Conservation (phyloP, 2,329 filamentous ascomycete species). For the Aschersonia sp. region DNA sequence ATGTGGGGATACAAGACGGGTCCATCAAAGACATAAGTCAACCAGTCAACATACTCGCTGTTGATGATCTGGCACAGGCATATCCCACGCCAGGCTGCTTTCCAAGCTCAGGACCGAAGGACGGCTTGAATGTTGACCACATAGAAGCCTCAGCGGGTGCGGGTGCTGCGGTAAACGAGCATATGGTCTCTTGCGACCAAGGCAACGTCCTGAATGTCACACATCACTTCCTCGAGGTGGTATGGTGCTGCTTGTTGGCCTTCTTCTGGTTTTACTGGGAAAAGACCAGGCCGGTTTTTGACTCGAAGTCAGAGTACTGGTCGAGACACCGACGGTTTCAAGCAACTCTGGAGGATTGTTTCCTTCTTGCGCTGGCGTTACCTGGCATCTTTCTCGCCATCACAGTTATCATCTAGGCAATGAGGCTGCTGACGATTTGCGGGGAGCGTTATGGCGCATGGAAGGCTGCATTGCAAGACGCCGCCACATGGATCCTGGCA, state of each 20-base stretch:
- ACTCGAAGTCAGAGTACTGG: constrained; percentile 21
- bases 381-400: constrained; percentile 12
- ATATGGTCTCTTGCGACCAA: too few relatives aligned
- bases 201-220: too few relatives aligned
- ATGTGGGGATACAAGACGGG: neutral
- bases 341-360: constrained; percentile 10
- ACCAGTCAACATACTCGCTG: neutral
- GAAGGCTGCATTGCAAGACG: neutral
- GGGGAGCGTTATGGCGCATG: constrained; percentile 3
- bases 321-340: constrained; percentile 10
- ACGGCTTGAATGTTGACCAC: neutral
- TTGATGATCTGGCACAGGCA: constrained; percentile 3
- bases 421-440: constrained; percentile 10
- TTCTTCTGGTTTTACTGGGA: constrained; percentile 17
- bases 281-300: constrained; percentile 23
- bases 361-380: constrained; percentile 12
- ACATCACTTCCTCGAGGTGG: neutral
- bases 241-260: constrained; percentile 3
- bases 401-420: constrained; percentile 11
- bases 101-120: constrained; percentile 7
- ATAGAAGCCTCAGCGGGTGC: neutral
- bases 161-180: too few relatives aligned
- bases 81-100: constrained; percentile 13
- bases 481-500: neutral
- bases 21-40: neutral